Base-by-base conservation (phyloP, 805 yeast genomes). In the Blastobotrys robertii region DNA sequence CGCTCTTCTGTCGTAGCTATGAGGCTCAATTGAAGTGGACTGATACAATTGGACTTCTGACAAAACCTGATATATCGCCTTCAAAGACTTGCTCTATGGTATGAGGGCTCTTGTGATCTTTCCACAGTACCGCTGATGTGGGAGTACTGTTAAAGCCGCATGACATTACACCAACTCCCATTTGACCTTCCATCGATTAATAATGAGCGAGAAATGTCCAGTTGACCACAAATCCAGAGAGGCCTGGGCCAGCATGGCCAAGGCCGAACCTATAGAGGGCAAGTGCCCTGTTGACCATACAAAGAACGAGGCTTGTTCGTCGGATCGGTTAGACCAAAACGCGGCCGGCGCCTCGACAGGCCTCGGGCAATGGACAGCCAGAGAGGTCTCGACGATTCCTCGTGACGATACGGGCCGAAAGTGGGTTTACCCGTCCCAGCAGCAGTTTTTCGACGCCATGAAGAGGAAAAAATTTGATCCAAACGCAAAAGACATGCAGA, bases 381-480 rank as follows among this genome's bases (percentile, higher is more conserved):
- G 96, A 47, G 90, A 80, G 52, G 64, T 82, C 3, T 79, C 88
- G 8, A 74, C 94, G 2, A 88, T 88, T 34, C 97, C 96, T 38
- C 67, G 95, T 41, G 81, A 94, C 1, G 81, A 75, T 3, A 57
- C 74, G 1, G 50, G 62, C 12, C 69, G 69, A 11, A 83, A 88
- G 64, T 90, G 98, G 98, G 72, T 90, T 1, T 90, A 90, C 58
- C 98, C 98, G 7, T 84, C 95, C 3, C 94, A 90, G 59, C 84
- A 84, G 59, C 97, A 90, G 67, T 90, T 90, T 58, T 90, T 69
- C 60, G 92, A 86, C 45, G 96, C 97, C 8, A 92, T 90, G 97
- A 69, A 76, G 52, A 74, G 97, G 39, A 90, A 90, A 57, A 75
- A 84, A 44, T 85, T 95, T 87, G 72, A 79, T 41, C 96, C 97